Base-by-base conservation (phyloP, 257 asterid genomes). In the Datura wrightii region DNA sequence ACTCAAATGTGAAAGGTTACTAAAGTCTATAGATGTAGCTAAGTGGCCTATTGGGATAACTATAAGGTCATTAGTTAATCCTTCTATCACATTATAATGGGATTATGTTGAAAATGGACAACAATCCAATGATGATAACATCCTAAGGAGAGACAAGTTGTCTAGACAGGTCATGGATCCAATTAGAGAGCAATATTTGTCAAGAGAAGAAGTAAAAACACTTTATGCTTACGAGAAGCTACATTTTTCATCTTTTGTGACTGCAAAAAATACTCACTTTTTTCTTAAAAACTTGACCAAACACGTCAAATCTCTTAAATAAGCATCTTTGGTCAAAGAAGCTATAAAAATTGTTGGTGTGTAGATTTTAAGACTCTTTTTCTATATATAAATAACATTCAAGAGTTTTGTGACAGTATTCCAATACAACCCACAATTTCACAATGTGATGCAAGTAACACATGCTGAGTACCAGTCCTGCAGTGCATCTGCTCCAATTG, bases 381-480 rank as follows among this genome's bases (percentile, higher is more conserved):
- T 24, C 31, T 24, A 24, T 24, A 24, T 24, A 24, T 24, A 24
- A 24, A 10, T 59, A 34, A 79, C 34, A 79, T 31, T 34, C 11
- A 14, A 6, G 82, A 79, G 46, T 63, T 55, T 24, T 14, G 4
- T 69, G 52, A 31, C 90, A 92, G 98, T 88, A 55, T 95, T 95
- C 55, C 87, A 89, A 85, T 95, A 95, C 91, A 93, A 85, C 66
- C 92, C 98, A 37, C 95, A 95, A 46, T 94, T 94, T 82, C 98
- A 95, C 92, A 94, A 95, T 84, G 98, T 94, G 90, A 91, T 92
- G 94, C 97, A 89, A 93, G 95, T 94, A 5, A 90, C 88, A 53
- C 98, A 94, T 79, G 53, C 90, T 2, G 90, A 86, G 66, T 95
- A 89, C 92, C 79, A 83, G 82, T 71, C 94, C 18, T 95, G 98